A percentile compares a stretch with the other conserved stretches of the same genome.
phyloP scores from a whole-genome alignment of 2,329 filamentous ascomycete species.

The Sporothrix variecibatus region DNA sequence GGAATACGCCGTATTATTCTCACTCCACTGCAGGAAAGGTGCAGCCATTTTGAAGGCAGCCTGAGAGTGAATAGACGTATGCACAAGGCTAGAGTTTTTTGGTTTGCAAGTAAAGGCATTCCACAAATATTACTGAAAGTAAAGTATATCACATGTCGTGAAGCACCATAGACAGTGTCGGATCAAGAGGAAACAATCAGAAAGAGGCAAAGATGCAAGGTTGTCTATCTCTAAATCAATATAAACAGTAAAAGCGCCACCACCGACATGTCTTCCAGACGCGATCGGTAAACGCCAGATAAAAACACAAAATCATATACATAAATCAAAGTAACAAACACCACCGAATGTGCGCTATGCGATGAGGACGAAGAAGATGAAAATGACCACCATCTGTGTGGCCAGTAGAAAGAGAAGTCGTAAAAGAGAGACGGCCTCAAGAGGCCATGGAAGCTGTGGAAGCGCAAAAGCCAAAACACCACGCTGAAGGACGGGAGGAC shows the following conservation, averaged over 20 bases:
- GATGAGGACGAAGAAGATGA: neutral
- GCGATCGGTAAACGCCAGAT: neutral
- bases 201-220: neutral
- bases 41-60: neutral
- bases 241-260: neutral
- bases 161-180: too few species aligned
- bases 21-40: neutral
- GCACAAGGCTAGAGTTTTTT: neutral
- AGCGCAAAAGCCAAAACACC: constrained; percentile 5
- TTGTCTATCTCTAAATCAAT: constrained; percentile 4
- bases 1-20: neutral
- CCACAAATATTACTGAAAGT: too few species aligned
- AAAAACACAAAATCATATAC: neutral
- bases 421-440: neutral
- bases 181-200: neutral
- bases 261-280: neutral
- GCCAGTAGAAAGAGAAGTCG: neutral
- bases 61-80: neutral
- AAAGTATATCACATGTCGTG: too few species aligned
- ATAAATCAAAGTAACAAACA: neutral
- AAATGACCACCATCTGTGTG: neutral
- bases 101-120: too few species aligned
- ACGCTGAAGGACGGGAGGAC: neutral
- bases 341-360: constrained; percentile 18
- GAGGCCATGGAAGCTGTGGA: neutral